Percentiles rank a stretch among this genome's conserved stretches.
Conservation (phyloP, 2,329 filamentous ascomycete species). For the Diaporthe longicolla region DNA sequence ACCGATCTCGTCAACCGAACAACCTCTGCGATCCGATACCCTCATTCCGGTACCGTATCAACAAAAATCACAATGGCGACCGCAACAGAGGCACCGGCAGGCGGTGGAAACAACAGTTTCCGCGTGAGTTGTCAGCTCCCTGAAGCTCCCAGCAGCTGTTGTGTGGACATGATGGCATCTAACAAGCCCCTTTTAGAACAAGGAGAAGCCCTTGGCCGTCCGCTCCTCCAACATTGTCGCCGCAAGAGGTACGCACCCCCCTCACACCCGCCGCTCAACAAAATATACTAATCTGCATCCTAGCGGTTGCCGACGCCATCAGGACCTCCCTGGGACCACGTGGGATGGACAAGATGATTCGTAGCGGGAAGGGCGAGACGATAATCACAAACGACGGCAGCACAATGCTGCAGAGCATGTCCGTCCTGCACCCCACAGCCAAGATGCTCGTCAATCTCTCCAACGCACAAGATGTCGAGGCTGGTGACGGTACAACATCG, state of each 20-base stretch:
- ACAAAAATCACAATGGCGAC: conserved; percentile 56
- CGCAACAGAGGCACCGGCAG: conserved; percentile 58
- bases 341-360: conserved; percentile 99
- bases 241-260: conserved; percentile 79
- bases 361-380: conserved; percentile 95
- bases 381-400: conserved; percentile 99
- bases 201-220: conserved; percentile 99
- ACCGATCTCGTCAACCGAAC: conserved; percentile 30
- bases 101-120: conserved; percentile 65
- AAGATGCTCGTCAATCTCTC: conserved; percentile 99
- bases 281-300: conserved; percentile 35
- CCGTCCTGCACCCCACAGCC: conserved; percentile 98
- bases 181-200: conserved; percentile 68
- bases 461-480: conserved; percentile 97
- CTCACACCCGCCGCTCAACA: conserved; percentile 2
- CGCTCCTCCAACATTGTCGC: conserved; percentile 97
- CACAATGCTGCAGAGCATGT: conserved; percentile 99
- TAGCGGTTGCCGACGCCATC: conserved; percentile 97
- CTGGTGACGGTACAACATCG: conserved; percentile 97
- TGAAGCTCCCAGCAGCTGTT: conserved; percentile 34
- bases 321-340: conserved; percentile 95
- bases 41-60: conserved; percentile 34
- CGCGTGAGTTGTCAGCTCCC: conserved; percentile 59
- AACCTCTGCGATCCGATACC: conserved; percentile 37
- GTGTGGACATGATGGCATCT: conserved; percentile 48